These are phyloP conservation scores for Colletotrichum tabaci DNA, from an alignment of 2,329 filamentous ascomycete species.

Conservation along the genomic window DNA sequence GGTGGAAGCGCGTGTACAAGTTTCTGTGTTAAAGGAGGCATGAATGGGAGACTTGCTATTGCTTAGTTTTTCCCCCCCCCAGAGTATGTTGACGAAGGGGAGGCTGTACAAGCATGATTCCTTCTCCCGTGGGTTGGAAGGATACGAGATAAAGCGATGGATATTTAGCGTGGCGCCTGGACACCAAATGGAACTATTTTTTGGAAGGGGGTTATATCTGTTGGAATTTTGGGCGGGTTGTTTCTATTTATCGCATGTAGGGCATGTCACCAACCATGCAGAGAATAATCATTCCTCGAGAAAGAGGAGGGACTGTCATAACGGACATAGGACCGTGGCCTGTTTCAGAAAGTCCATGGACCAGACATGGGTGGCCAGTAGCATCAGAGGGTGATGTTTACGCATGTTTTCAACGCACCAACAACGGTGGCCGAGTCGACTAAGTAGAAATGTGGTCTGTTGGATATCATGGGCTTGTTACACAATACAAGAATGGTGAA, in stretches of 20 bases:
- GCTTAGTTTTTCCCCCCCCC: not conserved
- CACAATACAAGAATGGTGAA: slow-evolving; percentile 30
- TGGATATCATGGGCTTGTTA: slow-evolving; percentile 41
- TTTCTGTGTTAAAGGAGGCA: slow-evolving; percentile 73
- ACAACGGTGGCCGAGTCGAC: too few relatives aligned
- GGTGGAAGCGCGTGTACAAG: slow-evolving; percentile 84
- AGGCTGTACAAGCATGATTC: not conserved
- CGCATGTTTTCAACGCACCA: too few relatives aligned
- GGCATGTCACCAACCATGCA: too few relatives aligned
- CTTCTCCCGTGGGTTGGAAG: too few relatives aligned
- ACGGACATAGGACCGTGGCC: not conserved
- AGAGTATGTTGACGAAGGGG: too few relatives aligned
- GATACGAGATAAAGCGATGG: not conserved
- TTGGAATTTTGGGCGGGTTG: not conserved
- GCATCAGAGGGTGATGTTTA: too few relatives aligned
- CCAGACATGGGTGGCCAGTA: not conserved
- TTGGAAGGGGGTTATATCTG: not conserved
- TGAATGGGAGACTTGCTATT: not conserved
- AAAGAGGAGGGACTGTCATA: not conserved
- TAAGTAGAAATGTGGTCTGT: slow-evolving; percentile 34
- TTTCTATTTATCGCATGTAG: too few relatives aligned
- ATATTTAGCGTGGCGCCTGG: slow-evolving; percentile 13
- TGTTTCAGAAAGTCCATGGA: not conserved
- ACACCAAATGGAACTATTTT: not conserved
- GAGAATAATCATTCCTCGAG: too few relatives aligned